Evolutionary conservation across 352 stramenopile genomes (phyloP), one percentile per base, ranked within the genome.

Genomic region (Globisporangium nodosum): DNA sequence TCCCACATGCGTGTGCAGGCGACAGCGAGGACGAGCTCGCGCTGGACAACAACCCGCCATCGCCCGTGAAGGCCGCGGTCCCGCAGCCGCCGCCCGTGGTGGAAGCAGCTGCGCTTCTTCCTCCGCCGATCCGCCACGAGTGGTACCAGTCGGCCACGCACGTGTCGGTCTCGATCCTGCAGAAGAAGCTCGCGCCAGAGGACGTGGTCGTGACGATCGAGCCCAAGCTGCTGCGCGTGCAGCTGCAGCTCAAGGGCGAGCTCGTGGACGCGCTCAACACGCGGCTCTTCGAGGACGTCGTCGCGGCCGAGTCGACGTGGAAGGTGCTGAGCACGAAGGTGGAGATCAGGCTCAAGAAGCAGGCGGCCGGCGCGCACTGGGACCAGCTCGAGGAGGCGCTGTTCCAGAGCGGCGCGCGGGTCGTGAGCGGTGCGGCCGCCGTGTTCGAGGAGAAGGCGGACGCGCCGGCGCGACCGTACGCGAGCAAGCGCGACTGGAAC

Each of bases 401-500:
- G 49, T 78, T 73, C 54, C 67, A 76, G n/a, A 73, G 58, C 15
- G 69, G 67, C 42, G 47, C 58, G 18, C 71, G 87, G 47, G 61
- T 87, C 35, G 51, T 85, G 52, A 87, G 71, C 3, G 81, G 78
- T 1, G 55, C 72, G 15, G 76, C 81, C 0, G 81, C 78, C 8
- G 78, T 88, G 31, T 84, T 84, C 54, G 71, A 81, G 48, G 74
- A 82, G 27, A 88, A 87, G 48, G 60, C 66, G 2, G 66, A 81
- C 45, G 58, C 59, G 49, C 70, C 76, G 21, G 65, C 77, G 40
- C 81, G 79, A 27, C 75, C 87, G 52, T 96, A 96, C 58, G 77
- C 82, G n/a, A 92, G 81, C 65, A 73, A 72, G 39, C 81, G 85
- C 47, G 81, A 97, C 64, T 97, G 90, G 90, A 90, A 94, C 52